Evolutionary conservation across 441 rosid species (phyloP), one percentile per base, ranked within the genome.

Genomic region (Pelargonium australe): DNA sequence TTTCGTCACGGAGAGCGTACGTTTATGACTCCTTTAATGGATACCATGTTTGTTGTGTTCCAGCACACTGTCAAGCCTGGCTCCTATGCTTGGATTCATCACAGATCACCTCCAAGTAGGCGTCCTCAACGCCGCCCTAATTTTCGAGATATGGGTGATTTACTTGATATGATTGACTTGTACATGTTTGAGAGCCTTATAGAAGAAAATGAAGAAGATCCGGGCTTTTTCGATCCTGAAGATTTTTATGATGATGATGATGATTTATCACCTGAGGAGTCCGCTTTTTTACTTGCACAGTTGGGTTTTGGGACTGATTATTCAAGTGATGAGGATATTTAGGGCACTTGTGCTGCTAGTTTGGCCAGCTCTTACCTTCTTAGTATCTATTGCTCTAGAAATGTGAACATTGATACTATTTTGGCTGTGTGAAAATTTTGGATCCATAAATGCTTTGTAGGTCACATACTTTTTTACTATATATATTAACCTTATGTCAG

Each of bases 31-130:
- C 7, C 17, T 51, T 51, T 51, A 51, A 51, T 51, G 17, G 61
- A 14, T 55, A 6, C 23, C 20, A 55, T 55, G 61, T 55, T 55
- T 55, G 61, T 14, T 55, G 23, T 2, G 61, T 55, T 55, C 20
- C 61, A 55, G 61, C 61, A 55, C 61, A 55, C 61, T 14, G 61
- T 55, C 2, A 55, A 55, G 61, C 61, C 61, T 16, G 61, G 61
- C 10, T 55, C 61, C 23, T 55, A 55, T 20, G 17, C 61, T 14
- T 55, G 61, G 61, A 16, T 55, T 55, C 61, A 55, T 55, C 61
- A 55, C 61, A 16, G 61, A 55, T 20, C 61, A 55, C 61, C 61
- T 16, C 61, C 61, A 55, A 55, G 61, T 16, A 55, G 61, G 61
- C 61, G 61, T 5, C 61, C 23, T 55, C 2, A 7, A 7, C 61